Percentiles rank a stretch among this genome's conserved stretches.
Evolutionary conservation across 768 basidiomycete species (phyloP).

Genomic region (Psilocybe tampanensis): DNA sequence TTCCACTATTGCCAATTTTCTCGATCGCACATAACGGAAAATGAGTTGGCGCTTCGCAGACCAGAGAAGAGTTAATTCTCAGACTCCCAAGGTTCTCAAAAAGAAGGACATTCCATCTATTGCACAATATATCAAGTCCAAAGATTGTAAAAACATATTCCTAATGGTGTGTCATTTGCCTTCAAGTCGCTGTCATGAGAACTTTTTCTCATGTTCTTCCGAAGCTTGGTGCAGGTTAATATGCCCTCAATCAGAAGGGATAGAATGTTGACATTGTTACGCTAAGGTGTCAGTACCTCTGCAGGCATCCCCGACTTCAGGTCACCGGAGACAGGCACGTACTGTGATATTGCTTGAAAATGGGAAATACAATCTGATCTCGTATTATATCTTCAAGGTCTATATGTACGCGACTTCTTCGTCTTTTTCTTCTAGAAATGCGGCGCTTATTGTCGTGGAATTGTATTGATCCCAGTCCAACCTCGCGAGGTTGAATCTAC

Average conservation of each 20-base stretch:
- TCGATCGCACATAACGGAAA: not conserved
- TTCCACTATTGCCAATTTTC: not conserved
- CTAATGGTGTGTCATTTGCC: slow-evolving; percentile 59
- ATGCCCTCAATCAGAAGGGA: not conserved
- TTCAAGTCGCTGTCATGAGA: not conserved
- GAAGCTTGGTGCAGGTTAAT: slow-evolving; percentile 71
- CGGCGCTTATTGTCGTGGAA: not conserved
- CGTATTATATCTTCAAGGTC: slow-evolving; percentile 35
- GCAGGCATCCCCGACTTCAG: slow-evolving; percentile 92
- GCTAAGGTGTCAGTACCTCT: slow-evolving; percentile 69
- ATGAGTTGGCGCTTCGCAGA: slow-evolving; percentile 9
- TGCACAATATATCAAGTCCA: slow-evolving; percentile 70
- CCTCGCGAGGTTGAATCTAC: slow-evolving; percentile 73
- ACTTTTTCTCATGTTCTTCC: slow-evolving; percentile 3
- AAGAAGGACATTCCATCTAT: slow-evolving; percentile 37
- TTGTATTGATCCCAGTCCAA: slow-evolving; percentile 57
- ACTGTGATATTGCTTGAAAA: not conserved
- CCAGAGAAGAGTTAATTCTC: slow-evolving; percentile 2
- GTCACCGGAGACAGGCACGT: slow-evolving; percentile 78
- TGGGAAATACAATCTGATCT: not conserved
- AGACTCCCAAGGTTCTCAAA: slow-evolving; percentile 28
- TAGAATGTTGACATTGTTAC: not conserved
- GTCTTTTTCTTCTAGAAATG: not conserved
- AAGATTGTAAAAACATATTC: slow-evolving; percentile 66
- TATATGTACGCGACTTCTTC: slow-evolving; percentile 50